A percentile compares a stretch with the other conserved stretches of the same genome.
Conservation (phyloP, 345 rosid species). For the Trapa incisa region DNA sequence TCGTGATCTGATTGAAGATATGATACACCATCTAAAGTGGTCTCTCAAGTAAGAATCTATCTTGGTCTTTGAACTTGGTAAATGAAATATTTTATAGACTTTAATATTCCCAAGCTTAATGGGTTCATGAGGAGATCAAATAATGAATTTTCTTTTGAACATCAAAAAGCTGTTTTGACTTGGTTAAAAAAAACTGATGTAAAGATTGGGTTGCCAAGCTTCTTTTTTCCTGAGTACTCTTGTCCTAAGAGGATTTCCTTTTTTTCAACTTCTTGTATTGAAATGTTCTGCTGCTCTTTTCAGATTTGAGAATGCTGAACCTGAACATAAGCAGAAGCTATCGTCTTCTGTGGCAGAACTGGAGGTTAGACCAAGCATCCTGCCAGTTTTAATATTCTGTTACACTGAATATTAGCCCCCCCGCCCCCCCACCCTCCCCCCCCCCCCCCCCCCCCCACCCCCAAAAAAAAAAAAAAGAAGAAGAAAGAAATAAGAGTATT, state of each 20-base stretch:
- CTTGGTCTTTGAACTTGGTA: background rate
- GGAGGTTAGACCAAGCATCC: constrained; percentile 32
- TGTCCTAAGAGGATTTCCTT: too few species aligned
- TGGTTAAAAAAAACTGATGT: too few species aligned
- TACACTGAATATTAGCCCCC: background rate
- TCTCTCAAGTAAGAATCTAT: constrained; percentile 48
- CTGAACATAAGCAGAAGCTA: constrained; percentile 33
- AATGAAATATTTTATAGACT: background rate
- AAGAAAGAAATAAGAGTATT: background rate
- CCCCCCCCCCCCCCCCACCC: too few species aligned
- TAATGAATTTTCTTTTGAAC: too few species aligned
- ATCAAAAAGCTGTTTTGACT: too few species aligned
- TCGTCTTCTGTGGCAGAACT: constrained; percentile 26
- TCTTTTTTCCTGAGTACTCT: background rate
- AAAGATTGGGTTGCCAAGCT: background rate
- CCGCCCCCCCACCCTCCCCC: too few species aligned
- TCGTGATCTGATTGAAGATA: constrained; percentile 84
- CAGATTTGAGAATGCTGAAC: constrained; percentile 45
- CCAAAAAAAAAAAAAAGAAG: too few species aligned
- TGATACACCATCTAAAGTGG: constrained; percentile 72
- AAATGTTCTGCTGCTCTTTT: constrained; percentile 1
- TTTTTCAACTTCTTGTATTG: background rate
- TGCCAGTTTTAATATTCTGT: too few species aligned
- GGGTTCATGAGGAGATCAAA: background rate
- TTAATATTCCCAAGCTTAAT: background rate